phyloP scores from a whole-genome alignment of 1,284 basidiomycete species.

The Rhodotorula sp. region DNA sequence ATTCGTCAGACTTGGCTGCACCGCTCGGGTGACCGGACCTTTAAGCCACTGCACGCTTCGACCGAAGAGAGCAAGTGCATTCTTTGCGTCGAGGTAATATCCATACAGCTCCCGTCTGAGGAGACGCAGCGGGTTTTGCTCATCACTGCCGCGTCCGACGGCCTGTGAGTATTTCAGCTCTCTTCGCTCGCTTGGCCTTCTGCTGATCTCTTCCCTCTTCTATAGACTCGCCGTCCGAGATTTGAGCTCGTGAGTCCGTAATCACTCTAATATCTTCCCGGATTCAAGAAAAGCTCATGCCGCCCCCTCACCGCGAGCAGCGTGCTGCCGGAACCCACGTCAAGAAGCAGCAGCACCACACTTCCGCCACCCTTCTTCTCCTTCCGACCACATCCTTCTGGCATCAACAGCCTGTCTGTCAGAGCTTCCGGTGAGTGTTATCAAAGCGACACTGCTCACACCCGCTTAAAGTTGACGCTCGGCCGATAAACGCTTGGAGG shows the following conservation, averaged over 20 bases:
- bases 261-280: background rate
- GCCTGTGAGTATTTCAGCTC: slow-evolving; percentile 3
- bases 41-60: background rate
- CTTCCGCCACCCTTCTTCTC: background rate
- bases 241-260: slow-evolving; percentile 5
- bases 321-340: too few species aligned
- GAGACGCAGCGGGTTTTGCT: background rate
- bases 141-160: slow-evolving; percentile 6
- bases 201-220: too few species aligned
- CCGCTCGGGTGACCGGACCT: background rate
- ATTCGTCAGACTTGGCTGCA: background rate
- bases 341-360: background rate
- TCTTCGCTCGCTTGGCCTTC: background rate
- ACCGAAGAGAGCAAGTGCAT: slow-evolving; percentile 13
- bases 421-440: background rate
- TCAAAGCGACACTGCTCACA: too few species aligned
- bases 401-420: slow-evolving; percentile 19
- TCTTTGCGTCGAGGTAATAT: slow-evolving; percentile 7
- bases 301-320: background rate
- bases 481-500: background rate
- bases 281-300: background rate
- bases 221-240: slow-evolving; percentile 10
- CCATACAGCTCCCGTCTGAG: background rate
- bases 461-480: too few species aligned
- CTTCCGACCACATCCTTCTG: slow-evolving; percentile 12